Base-by-base conservation (phyloP, 768 basidiomycete species). In the Tephrocybe sp. region DNA sequence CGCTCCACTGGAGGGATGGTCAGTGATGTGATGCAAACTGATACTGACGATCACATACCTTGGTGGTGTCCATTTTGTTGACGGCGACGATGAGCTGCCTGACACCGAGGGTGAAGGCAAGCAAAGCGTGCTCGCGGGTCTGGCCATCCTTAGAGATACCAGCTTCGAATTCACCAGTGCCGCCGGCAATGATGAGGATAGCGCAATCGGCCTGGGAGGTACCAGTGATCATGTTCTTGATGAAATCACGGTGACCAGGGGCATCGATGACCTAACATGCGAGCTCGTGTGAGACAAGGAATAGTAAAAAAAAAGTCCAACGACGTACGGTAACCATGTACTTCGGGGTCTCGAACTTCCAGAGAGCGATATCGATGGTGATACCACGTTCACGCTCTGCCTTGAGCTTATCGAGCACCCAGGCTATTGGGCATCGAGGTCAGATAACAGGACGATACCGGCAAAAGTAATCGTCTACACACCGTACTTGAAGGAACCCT, bases 171-270 rank as follows among this genome's bases (percentile, higher is more conserved):
- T 99, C 97, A 86, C 97, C 97, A 72, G 90, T 94, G 79, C 97
- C 97, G 73, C 80, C 88, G 58, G 95, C 97, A 61, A 99, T 99
- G 82, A 99, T 98, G 74, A 99, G 93, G 72, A 99, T 85, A 66
- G 94, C 97, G 68, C 95, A 98, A 72, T 99, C 95, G 69, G 95
- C 94, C 85, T 99, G 97, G 65, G 97, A 99, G 64, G 97, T 99
- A 83, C 97, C 97, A 56, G 97, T 99, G 72, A 99, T 99, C 94
- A 94, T 97, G 91, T 97, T 99, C 80, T 99, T 99, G 84, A 99
- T 99, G 78, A 99, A 99, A 69, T 99, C 97, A 85, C 97, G 94
- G 74, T 97, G 94, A 69, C 95, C 95, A 41, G 97, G 97, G 71
- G 97, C 97, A 69, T 98, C 97, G 64, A 98, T 98, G 77, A 99